These are phyloP conservation scores for Herpetomonas muscarum DNA, from an alignment of 208 protist genomes.

Conservation along the genomic window DNA sequence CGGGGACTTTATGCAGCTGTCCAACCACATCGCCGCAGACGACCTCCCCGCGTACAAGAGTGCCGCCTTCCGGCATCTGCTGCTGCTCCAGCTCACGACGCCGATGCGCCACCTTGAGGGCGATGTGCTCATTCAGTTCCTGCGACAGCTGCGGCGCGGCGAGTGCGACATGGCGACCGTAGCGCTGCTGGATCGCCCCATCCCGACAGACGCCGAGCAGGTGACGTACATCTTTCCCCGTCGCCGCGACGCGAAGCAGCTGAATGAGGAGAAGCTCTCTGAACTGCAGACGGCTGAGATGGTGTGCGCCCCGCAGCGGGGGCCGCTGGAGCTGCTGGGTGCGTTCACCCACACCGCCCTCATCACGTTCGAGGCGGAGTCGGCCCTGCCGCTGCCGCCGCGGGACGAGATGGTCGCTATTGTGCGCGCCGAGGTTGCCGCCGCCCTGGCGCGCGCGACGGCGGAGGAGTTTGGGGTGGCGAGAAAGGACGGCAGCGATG, in stretches of 20 bases:
- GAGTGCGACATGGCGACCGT: slow-evolving; percentile 45
- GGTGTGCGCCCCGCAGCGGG: slow-evolving; percentile 67
- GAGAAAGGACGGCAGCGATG: too few relatives aligned
- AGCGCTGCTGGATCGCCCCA: slow-evolving; percentile 39
- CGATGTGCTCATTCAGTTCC: slow-evolving; percentile 56
- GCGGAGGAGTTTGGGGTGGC: too few relatives aligned
- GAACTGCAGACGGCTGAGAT: slow-evolving; percentile 60
- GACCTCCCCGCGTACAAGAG: slow-evolving; percentile 55
- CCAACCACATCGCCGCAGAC: slow-evolving; percentile 18
- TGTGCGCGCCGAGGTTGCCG: slow-evolving; percentile 30
- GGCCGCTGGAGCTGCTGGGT: slow-evolving; percentile 66
- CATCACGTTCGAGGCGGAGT: slow-evolving; percentile 31
- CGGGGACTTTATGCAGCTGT: slow-evolving; percentile 92
- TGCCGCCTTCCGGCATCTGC: slow-evolving; percentile 45
- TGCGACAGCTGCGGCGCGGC: slow-evolving; percentile 56
- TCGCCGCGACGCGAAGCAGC: slow-evolving; percentile 60
- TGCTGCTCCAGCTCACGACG: slow-evolving; percentile 61
- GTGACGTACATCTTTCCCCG: slow-evolving; percentile 83
- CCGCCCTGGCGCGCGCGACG: too few relatives aligned
- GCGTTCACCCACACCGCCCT: slow-evolving; percentile 56
- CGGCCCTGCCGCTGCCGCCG: slow-evolving; percentile 12
- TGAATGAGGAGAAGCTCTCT: slow-evolving; percentile 71
- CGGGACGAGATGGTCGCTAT: slow-evolving; percentile 35
- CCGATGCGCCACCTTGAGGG: slow-evolving; percentile 68
- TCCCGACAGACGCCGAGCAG: slow-evolving; percentile 39